Percentiles rank a stretch among this genome's conserved stretches.
Evolutionary conservation across 1,139 yeast genomes (phyloP).

Genomic region (Yamadazyma membranifaciens): DNA sequence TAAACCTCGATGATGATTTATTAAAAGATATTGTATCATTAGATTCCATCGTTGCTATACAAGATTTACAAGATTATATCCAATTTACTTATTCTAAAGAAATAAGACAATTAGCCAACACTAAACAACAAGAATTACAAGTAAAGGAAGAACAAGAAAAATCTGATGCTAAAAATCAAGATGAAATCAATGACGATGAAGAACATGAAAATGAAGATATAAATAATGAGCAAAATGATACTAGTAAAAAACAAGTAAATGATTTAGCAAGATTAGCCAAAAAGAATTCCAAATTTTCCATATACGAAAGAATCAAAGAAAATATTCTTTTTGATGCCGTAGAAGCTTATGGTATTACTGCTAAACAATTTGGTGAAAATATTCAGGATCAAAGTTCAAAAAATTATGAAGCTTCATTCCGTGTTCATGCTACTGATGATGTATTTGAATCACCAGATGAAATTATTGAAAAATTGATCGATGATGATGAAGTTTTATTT

Average conservation of each 20-base stretch:
- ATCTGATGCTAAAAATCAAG: conserved; percentile 14
- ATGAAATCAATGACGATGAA: conserved; percentile 15
- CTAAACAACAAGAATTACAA: conserved; percentile 15
- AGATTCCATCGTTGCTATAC: conserved; percentile 72
- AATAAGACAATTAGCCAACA: conserved; percentile 45
- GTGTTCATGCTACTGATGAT: conserved; percentile 78
- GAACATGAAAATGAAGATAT: conserved; percentile 14
- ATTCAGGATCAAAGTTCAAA: conserved; percentile 58
- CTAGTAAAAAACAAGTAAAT: conserved; percentile 48
- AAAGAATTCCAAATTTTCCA: conserved; percentile 69
- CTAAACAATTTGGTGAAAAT: conserved; percentile 83
- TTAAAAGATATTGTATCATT: conserved; percentile 59
- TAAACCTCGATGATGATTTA: conserved; percentile 57
- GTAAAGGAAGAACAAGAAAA: conserved; percentile 15
- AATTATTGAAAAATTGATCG: conserved; percentile 55
- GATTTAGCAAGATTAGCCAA: conserved; percentile 29
- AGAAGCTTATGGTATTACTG: conserved; percentile 70
- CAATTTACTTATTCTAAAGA: conserved; percentile 79
- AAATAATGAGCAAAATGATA: conserved; percentile 11
- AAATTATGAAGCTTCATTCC: conserved; percentile 47
- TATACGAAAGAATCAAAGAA: conserved; percentile 72
- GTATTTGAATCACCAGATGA: conserved; percentile 63
- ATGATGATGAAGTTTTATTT: conserved; percentile 55
- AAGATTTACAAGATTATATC: conserved; percentile 82
- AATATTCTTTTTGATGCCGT: conserved; percentile 71